phyloP scores from a whole-genome alignment of 371 early-diverging fungal species.

The Mortierella sp. region DNA sequence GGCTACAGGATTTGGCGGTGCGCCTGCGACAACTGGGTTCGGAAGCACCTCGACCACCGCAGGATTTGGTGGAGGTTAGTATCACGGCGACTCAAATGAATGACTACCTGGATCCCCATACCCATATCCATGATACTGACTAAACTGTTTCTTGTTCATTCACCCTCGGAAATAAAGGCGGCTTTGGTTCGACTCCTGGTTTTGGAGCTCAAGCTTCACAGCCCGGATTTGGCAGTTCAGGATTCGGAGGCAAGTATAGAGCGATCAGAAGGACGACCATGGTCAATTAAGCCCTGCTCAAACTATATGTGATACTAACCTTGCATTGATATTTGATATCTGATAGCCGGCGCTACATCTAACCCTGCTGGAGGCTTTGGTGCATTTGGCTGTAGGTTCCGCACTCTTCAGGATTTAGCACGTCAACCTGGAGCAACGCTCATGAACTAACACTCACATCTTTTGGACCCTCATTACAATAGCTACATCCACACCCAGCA shows the following conservation, averaged over 20 bases:
- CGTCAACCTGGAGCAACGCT: no score
- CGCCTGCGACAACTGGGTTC: slow-evolving; percentile 36
- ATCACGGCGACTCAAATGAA: neutral
- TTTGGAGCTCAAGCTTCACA: slow-evolving; percentile 66
- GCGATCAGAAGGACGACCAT: neutral
- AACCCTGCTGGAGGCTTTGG: slow-evolving; percentile 55
- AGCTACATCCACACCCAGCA: slow-evolving; percentile 43
- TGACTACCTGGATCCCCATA: neutral
- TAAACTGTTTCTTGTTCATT: neutral
- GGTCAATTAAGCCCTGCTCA: neutral
- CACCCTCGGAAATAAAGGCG: slow-evolving; percentile 18
- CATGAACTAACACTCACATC: neutral
- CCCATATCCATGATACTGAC: neutral
- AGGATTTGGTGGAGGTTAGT: slow-evolving; percentile 46
- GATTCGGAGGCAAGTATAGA: slow-evolving; percentile 61
- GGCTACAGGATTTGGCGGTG: slow-evolving; percentile 34
- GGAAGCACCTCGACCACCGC: slow-evolving; percentile 32
- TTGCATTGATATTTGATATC: neutral
- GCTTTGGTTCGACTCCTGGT: slow-evolving; percentile 53
- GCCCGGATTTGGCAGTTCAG: slow-evolving; percentile 57
- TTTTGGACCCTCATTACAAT: neutral
- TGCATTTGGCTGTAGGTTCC: slow-evolving; percentile 47
- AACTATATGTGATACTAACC: neutral
- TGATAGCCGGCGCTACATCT: slow-evolving; percentile 61
- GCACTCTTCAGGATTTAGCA: neutral